These are phyloP conservation scores for Fusarium sp. DNA, from an alignment of 2,329 filamentous ascomycete species.

Conservation along the genomic window DNA sequence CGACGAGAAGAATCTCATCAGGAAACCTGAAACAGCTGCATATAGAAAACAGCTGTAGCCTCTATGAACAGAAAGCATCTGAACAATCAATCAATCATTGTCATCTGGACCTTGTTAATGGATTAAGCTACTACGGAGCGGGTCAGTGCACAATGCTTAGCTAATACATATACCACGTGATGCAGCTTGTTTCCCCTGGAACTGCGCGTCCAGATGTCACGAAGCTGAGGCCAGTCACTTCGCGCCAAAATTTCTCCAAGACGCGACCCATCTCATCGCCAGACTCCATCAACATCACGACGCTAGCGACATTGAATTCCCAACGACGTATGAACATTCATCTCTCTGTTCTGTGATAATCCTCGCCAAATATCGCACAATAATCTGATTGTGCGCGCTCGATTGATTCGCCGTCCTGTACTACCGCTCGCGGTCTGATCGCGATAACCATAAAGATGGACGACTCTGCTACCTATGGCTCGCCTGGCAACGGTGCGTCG, in stretches of 20 bases:
- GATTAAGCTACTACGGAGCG: background rate
- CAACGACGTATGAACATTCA: constrained; percentile 13
- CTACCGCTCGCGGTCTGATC: constrained; percentile 12
- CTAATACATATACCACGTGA: background rate
- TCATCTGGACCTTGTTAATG: background rate
- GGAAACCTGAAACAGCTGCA: background rate
- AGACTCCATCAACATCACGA: constrained; percentile 42
- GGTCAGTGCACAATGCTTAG: constrained; percentile 10
- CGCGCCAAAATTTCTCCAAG: constrained; percentile 52
- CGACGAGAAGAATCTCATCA: background rate
- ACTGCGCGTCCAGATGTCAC: constrained; percentile 29
- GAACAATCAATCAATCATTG: background rate
- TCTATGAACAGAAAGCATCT: background rate
- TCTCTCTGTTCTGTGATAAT: constrained; percentile 7
- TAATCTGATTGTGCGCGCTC: constrained; percentile 9
- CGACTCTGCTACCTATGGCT: constrained; percentile 64
- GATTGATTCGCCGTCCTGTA: constrained; percentile 28
- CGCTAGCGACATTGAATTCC: constrained; percentile 31
- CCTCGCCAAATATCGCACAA: constrained; percentile 12
- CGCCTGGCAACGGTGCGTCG: constrained; percentile 63
- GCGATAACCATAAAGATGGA: constrained; percentile 58
- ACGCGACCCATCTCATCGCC: constrained; percentile 43
- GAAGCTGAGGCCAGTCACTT: constrained; percentile 35
- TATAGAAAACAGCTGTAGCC: background rate
- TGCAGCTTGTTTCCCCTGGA: background rate